Evolutionary conservation across 176 grass and related monocot genomes (phyloP).

Genomic region (Eleusine coracana): DNA sequence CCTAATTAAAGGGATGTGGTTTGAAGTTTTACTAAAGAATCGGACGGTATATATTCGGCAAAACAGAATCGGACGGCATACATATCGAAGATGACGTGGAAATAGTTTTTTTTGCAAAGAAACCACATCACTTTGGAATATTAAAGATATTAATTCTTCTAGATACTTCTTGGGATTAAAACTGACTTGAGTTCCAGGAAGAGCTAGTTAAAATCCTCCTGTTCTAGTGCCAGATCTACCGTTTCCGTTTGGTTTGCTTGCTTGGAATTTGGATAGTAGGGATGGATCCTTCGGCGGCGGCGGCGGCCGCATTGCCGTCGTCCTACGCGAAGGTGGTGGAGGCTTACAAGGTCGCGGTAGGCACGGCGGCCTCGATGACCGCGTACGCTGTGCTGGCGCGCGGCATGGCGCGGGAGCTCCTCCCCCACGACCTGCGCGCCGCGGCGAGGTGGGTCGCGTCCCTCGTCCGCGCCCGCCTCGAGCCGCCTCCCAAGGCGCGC

Average conservation of each 20-base stretch:
- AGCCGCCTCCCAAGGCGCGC: background rate
- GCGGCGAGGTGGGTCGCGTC: background rate
- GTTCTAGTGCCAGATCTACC: background rate
- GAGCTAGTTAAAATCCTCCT: background rate
- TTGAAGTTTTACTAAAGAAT: no score
- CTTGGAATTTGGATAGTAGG: background rate
- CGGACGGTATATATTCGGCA: no score
- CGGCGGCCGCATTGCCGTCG: background rate
- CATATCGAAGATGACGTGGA: no score
- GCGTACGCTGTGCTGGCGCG: background rate
- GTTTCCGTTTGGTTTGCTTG: background rate
- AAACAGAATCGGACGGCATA: no score
- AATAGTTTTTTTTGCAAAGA: no score
- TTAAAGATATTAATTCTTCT: no score
- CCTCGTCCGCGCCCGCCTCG: background rate
- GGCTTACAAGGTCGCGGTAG: background rate
- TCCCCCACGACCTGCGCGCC: background rate
- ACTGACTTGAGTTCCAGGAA: no score
- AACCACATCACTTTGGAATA: no score
- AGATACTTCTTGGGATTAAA: no score
- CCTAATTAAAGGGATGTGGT: no score
- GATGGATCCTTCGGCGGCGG: background rate
- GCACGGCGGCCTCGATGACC: background rate
- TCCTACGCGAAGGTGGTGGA: background rate
- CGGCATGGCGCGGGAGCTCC: conserved; percentile 4